Conservation (phyloP, 352 stramenopile species). For the Globisporangium cylindrosporum region DNA sequence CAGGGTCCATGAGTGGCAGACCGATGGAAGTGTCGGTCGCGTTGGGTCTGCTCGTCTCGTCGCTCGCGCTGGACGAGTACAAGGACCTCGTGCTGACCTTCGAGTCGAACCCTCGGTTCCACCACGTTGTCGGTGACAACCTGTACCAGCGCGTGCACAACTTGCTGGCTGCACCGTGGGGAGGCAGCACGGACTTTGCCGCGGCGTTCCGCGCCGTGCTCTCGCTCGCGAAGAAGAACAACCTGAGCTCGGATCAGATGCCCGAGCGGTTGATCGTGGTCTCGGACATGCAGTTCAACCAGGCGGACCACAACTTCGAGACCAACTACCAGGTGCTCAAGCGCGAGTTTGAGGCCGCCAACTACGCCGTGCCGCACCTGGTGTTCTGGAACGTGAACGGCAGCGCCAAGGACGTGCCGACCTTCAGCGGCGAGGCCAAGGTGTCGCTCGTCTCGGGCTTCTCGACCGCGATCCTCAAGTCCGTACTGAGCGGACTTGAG, state of each 20-base stretch:
- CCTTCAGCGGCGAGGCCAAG: constrained; percentile 27
- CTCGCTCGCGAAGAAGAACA: constrained; percentile 27
- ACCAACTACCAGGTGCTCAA: constrained; percentile 42
- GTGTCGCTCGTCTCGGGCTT: constrained; percentile 55
- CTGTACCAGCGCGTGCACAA: constrained; percentile 29
- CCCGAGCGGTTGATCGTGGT: constrained; percentile 70
- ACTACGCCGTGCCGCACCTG: constrained; percentile 51
- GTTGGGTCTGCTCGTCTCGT: constrained; percentile 38
- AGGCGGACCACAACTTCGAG: constrained; percentile 35
- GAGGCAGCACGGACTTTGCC: constrained; percentile 61
- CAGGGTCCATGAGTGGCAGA: constrained; percentile 32
- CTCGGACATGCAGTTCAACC: constrained; percentile 70
- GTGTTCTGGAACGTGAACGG: constrained; percentile 80
- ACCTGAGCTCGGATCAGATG: constrained; percentile 41
- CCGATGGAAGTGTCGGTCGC: constrained; percentile 47
- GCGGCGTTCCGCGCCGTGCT: constrained; percentile 61
- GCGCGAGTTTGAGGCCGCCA: constrained; percentile 28
- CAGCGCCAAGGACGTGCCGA: constrained; percentile 27
- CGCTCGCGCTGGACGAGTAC: constrained; percentile 39
- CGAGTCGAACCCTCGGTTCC: constrained; percentile 34
- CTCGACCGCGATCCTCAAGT: constrained; percentile 44
- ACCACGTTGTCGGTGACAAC: constrained; percentile 31
- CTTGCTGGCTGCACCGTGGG: constrained; percentile 31
- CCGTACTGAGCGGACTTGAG: constrained; percentile 20
- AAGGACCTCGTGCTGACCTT: constrained; percentile 60